Percentiles rank a stretch among this genome's conserved stretches.
phyloP scores from a whole-genome alignment of 495 filamentous ascomycete genomes.

The Hypomontagnella monticulosa region DNA sequence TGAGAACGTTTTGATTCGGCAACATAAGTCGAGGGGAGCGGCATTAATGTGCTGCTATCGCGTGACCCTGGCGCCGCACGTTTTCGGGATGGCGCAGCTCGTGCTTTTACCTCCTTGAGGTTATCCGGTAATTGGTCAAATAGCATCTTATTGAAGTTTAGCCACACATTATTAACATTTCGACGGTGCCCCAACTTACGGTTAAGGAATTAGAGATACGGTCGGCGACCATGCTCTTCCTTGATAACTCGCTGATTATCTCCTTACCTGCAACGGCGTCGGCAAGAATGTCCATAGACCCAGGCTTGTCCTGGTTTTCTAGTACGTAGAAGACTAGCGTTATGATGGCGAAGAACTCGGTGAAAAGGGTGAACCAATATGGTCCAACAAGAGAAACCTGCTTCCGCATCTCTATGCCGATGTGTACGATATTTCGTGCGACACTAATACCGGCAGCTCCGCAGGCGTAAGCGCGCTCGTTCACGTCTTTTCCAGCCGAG shows the following conservation, averaged over 20 bases:
- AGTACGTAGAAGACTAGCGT: slow-evolving; percentile 89
- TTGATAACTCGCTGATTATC: slow-evolving; percentile 77
- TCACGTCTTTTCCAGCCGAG: slow-evolving; percentile 71
- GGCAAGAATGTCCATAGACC: slow-evolving; percentile 78
- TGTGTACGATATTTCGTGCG: slow-evolving; percentile 93
- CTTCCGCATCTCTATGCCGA: slow-evolving; percentile 88
- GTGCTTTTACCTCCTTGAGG: slow-evolving; percentile 59
- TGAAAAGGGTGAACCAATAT: slow-evolving; percentile 98
- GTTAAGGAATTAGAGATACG: slow-evolving; percentile 78
- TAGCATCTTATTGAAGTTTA: slow-evolving; percentile 61
- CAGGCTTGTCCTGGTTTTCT: slow-evolving; percentile 84
- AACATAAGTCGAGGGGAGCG: slow-evolving; percentile 15
- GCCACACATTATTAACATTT: not conserved
- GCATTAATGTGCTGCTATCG: slow-evolving; percentile 32
- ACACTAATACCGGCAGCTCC: slow-evolving; percentile 92
- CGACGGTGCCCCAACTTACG: slow-evolving; percentile 53
- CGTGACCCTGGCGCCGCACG: slow-evolving; percentile 63
- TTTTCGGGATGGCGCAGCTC: slow-evolving; percentile 61
- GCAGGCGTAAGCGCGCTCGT: slow-evolving; percentile 89
- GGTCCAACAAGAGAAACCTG: slow-evolving; percentile 83
- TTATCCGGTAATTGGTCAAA: slow-evolving; percentile 84
- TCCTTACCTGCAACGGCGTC: slow-evolving; percentile 86
- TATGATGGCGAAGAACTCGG: slow-evolving; percentile 92
- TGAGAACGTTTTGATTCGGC: slow-evolving; percentile 14
- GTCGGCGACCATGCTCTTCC: slow-evolving; percentile 88